Conservation (phyloP, 257 asterid genomes). For the Rubia yunnanensis region DNA sequence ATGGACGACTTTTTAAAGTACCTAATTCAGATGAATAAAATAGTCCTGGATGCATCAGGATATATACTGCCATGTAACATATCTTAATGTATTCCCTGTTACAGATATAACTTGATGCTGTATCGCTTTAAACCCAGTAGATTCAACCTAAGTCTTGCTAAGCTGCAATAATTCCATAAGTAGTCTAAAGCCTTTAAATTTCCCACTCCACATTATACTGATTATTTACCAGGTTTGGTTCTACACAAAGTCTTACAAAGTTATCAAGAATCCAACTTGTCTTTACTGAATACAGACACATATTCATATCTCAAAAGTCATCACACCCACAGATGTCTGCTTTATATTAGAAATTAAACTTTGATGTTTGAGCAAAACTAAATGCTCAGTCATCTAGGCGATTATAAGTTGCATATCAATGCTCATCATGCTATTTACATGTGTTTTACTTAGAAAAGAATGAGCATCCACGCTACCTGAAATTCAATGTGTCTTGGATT, state of each 20-base stretch:
- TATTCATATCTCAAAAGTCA: not conserved
- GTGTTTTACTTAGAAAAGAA: not conserved
- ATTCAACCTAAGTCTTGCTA: not conserved
- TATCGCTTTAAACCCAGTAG: not conserved
- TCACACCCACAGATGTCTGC: not conserved
- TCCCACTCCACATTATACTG: not conserved
- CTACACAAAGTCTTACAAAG: not conserved
- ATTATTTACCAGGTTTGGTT: not conserved
- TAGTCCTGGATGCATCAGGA: not conserved
- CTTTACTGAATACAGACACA: not conserved
- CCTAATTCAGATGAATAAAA: not conserved
- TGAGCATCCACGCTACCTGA: constrained; percentile 21
- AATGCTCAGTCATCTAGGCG: not conserved
- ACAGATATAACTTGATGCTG: not conserved
- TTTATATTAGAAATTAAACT: not conserved
- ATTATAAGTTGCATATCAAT: not conserved
- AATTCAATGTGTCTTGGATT: constrained; percentile 96
- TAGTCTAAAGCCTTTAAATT: too few species aligned
- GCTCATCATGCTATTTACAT: not conserved
- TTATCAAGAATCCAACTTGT: not conserved
- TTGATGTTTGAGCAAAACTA: not conserved
- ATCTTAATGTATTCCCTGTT: not conserved
- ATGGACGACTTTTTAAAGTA: not conserved
- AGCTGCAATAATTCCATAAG: not conserved
- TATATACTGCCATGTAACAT: not conserved